Percentiles rank a stretch among this genome's conserved stretches.
phyloP scores from a whole-genome alignment of 768 basidiomycete species.

The Leccinum broughii region DNA sequence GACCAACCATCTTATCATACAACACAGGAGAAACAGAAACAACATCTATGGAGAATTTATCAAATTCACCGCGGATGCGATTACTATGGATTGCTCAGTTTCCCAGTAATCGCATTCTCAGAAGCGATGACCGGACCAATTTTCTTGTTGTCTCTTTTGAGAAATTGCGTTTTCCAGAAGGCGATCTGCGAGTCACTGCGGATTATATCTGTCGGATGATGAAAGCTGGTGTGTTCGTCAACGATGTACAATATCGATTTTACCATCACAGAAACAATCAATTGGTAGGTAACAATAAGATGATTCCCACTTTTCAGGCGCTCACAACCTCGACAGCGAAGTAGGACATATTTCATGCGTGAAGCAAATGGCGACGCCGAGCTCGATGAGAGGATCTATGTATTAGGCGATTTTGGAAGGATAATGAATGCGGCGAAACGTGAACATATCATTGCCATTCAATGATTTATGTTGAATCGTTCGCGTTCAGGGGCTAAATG shows the following conservation, averaged over 20 bases:
- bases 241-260: constrained; percentile 62
- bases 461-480: background rate
- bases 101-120: constrained; percentile 59
- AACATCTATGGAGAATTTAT: constrained; percentile 48
- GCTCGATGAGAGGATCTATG: constrained; percentile 57
- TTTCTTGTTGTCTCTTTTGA: constrained; percentile 59
- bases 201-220: constrained; percentile 61
- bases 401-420: constrained; percentile 54
- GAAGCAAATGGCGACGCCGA: constrained; percentile 54
- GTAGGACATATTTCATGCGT: constrained; percentile 63
- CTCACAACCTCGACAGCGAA: constrained; percentile 41
- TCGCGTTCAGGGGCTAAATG: constrained; percentile 58
- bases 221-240: constrained; percentile 55
- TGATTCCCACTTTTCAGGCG: background rate
- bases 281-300: constrained; percentile 40
- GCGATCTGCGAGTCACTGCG: constrained; percentile 44
- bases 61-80: constrained; percentile 48
- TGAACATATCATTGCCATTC: constrained; percentile 23
- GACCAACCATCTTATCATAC: constrained; percentile 27
- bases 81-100: constrained; percentile 52
- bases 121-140: constrained; percentile 54
- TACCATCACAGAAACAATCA: constrained; percentile 75
- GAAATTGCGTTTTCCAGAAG: constrained; percentile 54
- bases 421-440: constrained; percentile 70
- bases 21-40: constrained; percentile 27